Percentiles rank a stretch among this genome's conserved stretches.
Conservation (phyloP, 768 basidiomycete genomes). For the Russula dissimulans region DNA sequence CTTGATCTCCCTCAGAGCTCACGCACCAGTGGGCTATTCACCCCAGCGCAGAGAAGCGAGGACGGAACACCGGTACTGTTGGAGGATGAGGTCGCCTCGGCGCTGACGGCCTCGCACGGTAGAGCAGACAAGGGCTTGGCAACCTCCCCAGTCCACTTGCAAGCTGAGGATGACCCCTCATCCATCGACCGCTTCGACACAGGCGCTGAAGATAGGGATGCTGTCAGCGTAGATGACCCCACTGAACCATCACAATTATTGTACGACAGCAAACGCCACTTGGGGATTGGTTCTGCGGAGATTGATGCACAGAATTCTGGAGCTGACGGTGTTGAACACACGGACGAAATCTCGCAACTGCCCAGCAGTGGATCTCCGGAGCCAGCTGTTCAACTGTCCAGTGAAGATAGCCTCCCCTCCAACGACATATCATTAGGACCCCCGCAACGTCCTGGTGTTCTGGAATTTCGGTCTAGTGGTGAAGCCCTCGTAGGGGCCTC, state of each 20-base stretch:
- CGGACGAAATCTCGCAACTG: background rate
- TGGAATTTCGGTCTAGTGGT: background rate
- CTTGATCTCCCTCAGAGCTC: background rate
- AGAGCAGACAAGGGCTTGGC: background rate
- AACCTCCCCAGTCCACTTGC: background rate
- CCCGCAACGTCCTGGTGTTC: background rate
- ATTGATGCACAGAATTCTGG: background rate
- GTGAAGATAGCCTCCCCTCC: too few species aligned
- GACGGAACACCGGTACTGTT: constrained; percentile 10
- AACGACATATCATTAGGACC: background rate
- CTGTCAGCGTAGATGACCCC: background rate
- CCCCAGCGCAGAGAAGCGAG: constrained; percentile 14
- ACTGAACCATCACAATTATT: background rate
- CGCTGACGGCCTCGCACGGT: background rate
- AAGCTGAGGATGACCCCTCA: background rate
- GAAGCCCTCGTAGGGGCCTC: background rate
- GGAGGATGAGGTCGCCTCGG: constrained; percentile 7
- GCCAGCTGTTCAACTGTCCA: too few species aligned
- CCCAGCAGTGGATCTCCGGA: background rate
- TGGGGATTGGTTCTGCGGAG: background rate
- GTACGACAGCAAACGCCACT: background rate
- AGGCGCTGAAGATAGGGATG: background rate
- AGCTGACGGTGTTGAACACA: background rate
- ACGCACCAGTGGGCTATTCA: constrained; percentile 17
- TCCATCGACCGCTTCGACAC: background rate